Evolutionary conservation across 2,329 filamentous ascomycete species (phyloP), one percentile per base, ranked within the genome.

Genomic region (Trichoderma pleuroti): DNA sequence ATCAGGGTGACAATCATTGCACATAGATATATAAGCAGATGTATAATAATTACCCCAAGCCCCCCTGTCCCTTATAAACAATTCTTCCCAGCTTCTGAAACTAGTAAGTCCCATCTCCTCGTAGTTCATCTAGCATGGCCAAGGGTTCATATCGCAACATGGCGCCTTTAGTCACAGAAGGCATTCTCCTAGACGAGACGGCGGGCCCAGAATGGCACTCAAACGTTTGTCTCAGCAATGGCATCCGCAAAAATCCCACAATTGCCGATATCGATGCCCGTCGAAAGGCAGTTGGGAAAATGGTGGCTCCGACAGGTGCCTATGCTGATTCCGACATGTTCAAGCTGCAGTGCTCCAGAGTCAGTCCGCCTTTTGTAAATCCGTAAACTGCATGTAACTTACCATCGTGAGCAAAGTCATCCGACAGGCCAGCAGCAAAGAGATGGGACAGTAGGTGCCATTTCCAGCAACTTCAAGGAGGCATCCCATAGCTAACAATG

Each of bases 381-480:
- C 6, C 26, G 14, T 36, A 54, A 26, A n/a, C 5, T n/a, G 18
- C 30, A 9, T 39, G 12, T 21, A 28, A 18, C 32, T 66, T 66
- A 66, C 63, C 4, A n/a, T 24, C 1, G 1, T 34, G 8, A 34
- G 14, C 3, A 16, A 82, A 63, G 80, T 78, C 77, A 64, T 74
- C 75, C 6, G 81, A 86, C n/a, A 94, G 94, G 78, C 92, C 92
- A 3, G 90, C 90, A 77, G 92, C 95, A 3, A 93, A 91, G 80
- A 84, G 90, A 80, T 98, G 93, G 91, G 92, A 97, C 78, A 87
- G 93, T 97, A 83, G 7, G 46, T 14, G 10, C 11, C 6, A 21
- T 24, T 52, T 21, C 46, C 5, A 52, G 21, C 6, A 14, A 24
- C 46, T 21, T 52, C 46, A 12, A 52, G 12, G 46, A 84, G 93